Conservation (phyloP, 2,329 filamentous ascomycete genomes). For the Beauveria medogensis region DNA sequence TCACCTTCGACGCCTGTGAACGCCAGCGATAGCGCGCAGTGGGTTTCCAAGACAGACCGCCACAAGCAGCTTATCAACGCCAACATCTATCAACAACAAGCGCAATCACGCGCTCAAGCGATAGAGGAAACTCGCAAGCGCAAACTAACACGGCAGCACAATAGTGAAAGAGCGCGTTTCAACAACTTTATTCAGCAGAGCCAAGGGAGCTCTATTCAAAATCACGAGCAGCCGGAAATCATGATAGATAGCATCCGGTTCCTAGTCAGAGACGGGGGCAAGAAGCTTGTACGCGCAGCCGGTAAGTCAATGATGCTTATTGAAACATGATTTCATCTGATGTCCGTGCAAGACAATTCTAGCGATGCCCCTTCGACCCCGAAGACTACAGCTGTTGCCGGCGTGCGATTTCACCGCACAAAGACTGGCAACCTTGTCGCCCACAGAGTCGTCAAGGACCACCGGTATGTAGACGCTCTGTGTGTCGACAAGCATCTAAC, state of each 20-base stretch:
- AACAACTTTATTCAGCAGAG: constrained; percentile 24
- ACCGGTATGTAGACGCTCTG: constrained; percentile 52
- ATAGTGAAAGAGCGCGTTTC: constrained; percentile 52
- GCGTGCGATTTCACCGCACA: constrained; percentile 76
- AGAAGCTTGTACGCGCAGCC: constrained; percentile 68
- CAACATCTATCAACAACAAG: constrained; percentile 66
- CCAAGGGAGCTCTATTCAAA: constrained; percentile 17
- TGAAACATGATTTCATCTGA: background rate
- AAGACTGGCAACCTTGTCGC: constrained; percentile 83
- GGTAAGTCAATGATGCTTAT: constrained; percentile 40
- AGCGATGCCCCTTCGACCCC: constrained; percentile 61
- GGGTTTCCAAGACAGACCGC: constrained; percentile 66
- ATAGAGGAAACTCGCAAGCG: constrained; percentile 61
- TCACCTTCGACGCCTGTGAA: constrained; percentile 30
- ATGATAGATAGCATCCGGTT: constrained; percentile 66
- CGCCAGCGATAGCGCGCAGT: constrained; percentile 28
- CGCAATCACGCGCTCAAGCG: constrained; percentile 58
- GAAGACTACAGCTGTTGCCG: constrained; percentile 63
- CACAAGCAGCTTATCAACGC: constrained; percentile 80
- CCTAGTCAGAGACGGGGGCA: constrained; percentile 64
- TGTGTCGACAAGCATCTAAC: constrained; percentile 29
- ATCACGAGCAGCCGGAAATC: constrained; percentile 49
- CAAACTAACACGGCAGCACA: constrained; percentile 45
- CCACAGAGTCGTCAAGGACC: constrained; percentile 64
- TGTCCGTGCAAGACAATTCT: constrained; percentile 39